Evolutionary conservation across 768 basidiomycete genomes (phyloP), one percentile per base, ranked within the genome.

Genomic region (Pluteus cervinus): DNA sequence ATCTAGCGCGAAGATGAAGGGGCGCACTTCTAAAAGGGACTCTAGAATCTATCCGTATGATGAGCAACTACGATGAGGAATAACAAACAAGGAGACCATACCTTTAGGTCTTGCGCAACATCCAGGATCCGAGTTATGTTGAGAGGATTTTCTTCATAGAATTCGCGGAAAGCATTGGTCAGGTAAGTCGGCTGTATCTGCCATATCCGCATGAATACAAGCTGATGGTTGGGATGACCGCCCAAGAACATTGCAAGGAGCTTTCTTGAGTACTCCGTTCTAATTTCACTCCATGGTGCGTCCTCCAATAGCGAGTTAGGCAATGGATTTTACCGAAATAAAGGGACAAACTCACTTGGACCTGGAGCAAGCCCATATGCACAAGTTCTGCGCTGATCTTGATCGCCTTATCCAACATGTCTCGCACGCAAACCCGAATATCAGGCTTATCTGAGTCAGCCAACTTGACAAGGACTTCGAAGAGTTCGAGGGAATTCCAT

Each of bases 191-290:
- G 87, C 51, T 91, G 79, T 29, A 88, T 83, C 52, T 93, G 88
- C 86, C 89, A 93, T 39, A 99, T 80, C 33, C 91, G 77, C 79
- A 94, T 91, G 66, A 98, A 97, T 40, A 97, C 92, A 7, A 99
- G 76, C 48, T 96, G 90, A 51, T 96, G 91, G 49, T 92, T 92
- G 6, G 92, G 91, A 52, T 93, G 87, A 11, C 90, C 88, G 14
- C 81, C 82, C 28, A 97, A 69, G 65, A 97, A 97, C 79, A 90
- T 86, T 24, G 79, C 72, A 34, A 98, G 69, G 10, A 97, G 68
- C 47, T 85, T 84, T 41, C 82, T 77, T 2, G 88, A 79, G 57
- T 97, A 88, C 47, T 90, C 89, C n/a, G 76, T 60, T 15, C 92
- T 84, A 33, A 89, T 81, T 15, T 87, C 79, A 49, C 85, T 88